Conservation (phyloP, 495 filamentous ascomycete species). For the Cercophora newfieldiana region DNA sequence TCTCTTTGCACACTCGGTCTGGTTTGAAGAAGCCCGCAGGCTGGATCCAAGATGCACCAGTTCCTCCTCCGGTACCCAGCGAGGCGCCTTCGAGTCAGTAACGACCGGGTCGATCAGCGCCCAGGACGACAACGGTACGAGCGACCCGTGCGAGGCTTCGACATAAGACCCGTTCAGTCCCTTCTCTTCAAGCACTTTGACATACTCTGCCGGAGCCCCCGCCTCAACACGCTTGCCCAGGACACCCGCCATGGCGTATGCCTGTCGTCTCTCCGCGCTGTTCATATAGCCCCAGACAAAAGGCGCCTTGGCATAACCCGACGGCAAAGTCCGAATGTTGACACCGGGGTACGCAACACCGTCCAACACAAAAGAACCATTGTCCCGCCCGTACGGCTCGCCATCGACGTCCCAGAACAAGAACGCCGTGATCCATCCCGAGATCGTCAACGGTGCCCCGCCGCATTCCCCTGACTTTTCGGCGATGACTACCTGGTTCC, state of each 20-base stretch:
- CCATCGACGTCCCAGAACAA: neutral
- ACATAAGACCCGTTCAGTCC: conserved; percentile 8
- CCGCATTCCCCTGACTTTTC: neutral
- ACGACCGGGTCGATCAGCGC: conserved; percentile 1
- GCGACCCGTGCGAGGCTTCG: conserved; percentile 5
- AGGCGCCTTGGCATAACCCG: neutral
- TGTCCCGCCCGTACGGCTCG: neutral
- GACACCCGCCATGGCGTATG: neutral
- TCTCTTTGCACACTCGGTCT: neutral
- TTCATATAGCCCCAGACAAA: neutral
- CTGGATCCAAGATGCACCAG: neutral
- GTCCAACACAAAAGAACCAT: neutral
- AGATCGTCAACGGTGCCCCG: neutral
- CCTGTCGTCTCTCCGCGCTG: neutral
- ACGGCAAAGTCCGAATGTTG: neutral
- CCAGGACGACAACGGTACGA: conserved; percentile 12
- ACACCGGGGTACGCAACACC: neutral
- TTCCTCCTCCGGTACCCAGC: neutral
- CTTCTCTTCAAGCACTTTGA: neutral
- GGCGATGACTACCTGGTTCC: neutral
- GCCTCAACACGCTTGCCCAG: neutral
- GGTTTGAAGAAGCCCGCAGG: neutral
- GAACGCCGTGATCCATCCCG: neutral
- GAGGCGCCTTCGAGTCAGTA: neutral
- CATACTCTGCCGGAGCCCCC: neutral